phyloP scores from a whole-genome alignment of 345 rosid species.

The Syzygium grande region DNA sequence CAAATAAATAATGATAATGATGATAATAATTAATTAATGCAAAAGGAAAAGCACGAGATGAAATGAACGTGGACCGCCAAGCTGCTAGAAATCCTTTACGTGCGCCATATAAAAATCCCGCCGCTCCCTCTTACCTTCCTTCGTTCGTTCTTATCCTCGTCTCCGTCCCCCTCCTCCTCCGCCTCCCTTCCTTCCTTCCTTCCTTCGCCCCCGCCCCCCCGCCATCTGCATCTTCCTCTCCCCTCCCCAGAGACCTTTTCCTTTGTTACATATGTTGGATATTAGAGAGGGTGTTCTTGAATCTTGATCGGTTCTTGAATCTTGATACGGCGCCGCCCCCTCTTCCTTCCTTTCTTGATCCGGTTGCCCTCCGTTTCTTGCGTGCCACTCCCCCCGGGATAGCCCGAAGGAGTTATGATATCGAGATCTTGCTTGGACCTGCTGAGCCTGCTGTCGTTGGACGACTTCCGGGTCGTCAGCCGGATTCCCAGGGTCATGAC shows the following conservation, averaged over 20 bases:
- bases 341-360: neutral
- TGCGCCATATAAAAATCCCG: neutral
- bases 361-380: neutral
- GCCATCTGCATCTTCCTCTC: too few relatives aligned
- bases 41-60: neutral
- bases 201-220: too few relatives aligned
- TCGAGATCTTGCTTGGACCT: slow-evolving; percentile 41
- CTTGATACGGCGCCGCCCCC: neutral
- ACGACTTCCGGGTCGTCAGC: slow-evolving; percentile 43
- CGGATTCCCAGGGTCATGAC: slow-evolving; percentile 51
- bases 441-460: slow-evolving; percentile 45
- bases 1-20: rapidly evolving
- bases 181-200: neutral
- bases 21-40: too few relatives aligned
- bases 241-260: too few relatives aligned
- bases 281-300: neutral
- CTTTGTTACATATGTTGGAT: too few relatives aligned
- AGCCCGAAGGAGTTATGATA: slow-evolving; percentile 9
- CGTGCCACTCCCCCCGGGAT: neutral
- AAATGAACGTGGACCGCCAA: neutral
- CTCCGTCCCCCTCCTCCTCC: too few relatives aligned
- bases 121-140: too few relatives aligned
- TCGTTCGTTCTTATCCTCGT: neutral
- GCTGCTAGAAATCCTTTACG: neutral
- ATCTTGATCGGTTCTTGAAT: too few relatives aligned